Evolutionary conservation across 2,329 filamentous ascomycete species (phyloP), one percentile per base, ranked within the genome.

Genomic region (Beauveria brongniartii): DNA sequence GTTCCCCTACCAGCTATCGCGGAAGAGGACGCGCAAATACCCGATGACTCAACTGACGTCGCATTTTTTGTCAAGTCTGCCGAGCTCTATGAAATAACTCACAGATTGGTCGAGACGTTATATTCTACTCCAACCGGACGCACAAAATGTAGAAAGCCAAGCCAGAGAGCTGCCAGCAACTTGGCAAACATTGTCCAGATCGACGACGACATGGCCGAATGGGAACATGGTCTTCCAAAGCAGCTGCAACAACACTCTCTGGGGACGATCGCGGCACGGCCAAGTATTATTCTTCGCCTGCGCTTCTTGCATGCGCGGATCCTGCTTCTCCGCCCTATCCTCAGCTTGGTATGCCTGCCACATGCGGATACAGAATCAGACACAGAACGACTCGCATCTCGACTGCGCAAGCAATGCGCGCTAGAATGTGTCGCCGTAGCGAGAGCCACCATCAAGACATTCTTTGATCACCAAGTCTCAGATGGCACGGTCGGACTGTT

Each of bases 31-130:
- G 4, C 41, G 6, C 1, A 51, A 54, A 2, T 64, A 28, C 44
- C 53, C 6, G 41, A 43, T 28, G 7, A 55, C 24, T n/a, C 34
- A 26, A 59, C 62, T 1, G 65, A 68, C 6, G 65, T 64, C 3
- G 63, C 70, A 8, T 75, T 75, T 60, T 74, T 74, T 28, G 69
- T 72, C 7, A 69, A 73, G 44, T 72, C 72, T 1, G 66, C 74
- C 4, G 68, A 71, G 40, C 63, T 75, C 0, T 75, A 75, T n/a
- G 73, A 75, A 40, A 72, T 75, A 16, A 73, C 71, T 6, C 69
- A 74, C 10, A 67, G 67, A 10, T 69, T 68, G 0, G 71, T 72
- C 43, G 62, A 67, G 5, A 67, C 65, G 0, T 66, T 73, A 2
- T 74, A 73, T 28, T 68, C 67, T 16, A 61, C 65, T 12, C 55